Base-by-base conservation (phyloP, 2,329 filamentous ascomycete genomes). In the Sclerotinia nivalis region DNA sequence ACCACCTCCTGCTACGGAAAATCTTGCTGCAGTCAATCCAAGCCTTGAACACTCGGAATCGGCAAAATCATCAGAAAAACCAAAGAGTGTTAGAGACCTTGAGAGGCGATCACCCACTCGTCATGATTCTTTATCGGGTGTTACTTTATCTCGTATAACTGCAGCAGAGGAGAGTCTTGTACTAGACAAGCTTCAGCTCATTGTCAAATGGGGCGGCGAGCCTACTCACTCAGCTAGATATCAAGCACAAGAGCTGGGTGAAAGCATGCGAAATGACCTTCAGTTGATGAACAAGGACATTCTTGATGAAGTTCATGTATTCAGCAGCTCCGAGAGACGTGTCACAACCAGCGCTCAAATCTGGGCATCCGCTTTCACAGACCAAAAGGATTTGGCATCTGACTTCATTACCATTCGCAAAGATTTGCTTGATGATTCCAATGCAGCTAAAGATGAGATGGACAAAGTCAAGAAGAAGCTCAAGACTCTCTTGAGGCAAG, bases 391-490 rank as follows among this genome's bases (percentile, higher is more conserved):
- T 68, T 84, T 97, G 22, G 88, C 91, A 0, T 88, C 93, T 34
- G 92, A 97, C 76, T 93, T 93, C 73, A 97, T 99, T 73, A 91
- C 89, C 47, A 90, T 98, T 69, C 90, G 96, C 67, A 99, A 99
- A 79, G 94, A 98, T 80, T 86, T 99, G 9, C 83, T 99, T 4
- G 96, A 99, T 79, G 96, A 99, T 79, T 98, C 94, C 0, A 99
- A 99, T 80, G 96, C 96, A 5, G 96, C 96, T 70, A 99, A 99
- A 80, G 96, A 99, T 79, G 93, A 97, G 77, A 99, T 97, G 92
- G 96, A 99, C 82, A 97, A 97, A 81, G 96, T 99, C 69, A 99
- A 99, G 86, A 99, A 99, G 87, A 97, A 97, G 88, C 86, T 99
- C 40, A 99, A 99, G 82, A 90, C 93, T 0, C 85, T 99, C 28